Evolutionary conservation across 805 yeast genomes (phyloP).

Genomic region (Metschnikowia bowlesiae): DNA sequence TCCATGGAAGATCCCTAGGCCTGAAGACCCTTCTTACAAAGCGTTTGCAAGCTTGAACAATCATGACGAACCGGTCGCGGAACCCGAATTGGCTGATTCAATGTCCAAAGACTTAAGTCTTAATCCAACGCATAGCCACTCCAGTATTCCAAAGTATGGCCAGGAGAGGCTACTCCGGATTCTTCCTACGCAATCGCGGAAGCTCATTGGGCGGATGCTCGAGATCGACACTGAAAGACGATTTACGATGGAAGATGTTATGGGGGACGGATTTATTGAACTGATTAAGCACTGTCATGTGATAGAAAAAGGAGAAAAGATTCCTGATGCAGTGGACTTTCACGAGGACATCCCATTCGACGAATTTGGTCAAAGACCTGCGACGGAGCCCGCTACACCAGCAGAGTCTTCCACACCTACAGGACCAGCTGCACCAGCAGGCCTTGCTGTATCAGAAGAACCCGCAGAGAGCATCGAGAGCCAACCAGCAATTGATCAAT

Average conservation of each 20-base stretch:
- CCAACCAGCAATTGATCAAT: not conserved
- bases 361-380: slow-evolving; percentile 1
- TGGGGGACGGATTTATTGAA: slow-evolving; percentile 54
- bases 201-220: slow-evolving; percentile 62
- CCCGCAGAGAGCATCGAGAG: not conserved
- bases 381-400: slow-evolving; percentile 4
- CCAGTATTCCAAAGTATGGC: slow-evolving; percentile 37
- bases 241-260: slow-evolving; percentile 52
- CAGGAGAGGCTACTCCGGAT: slow-evolving; percentile 68
- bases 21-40: slow-evolving; percentile 67
- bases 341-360: not conserved
- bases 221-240: slow-evolving; percentile 55
- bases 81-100: slow-evolving; percentile 9
- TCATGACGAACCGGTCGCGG: slow-evolving; percentile 10
- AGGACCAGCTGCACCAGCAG: slow-evolving; percentile 1
- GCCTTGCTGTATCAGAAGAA: not conserved
- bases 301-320: slow-evolving; percentile 13
- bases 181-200: slow-evolving; percentile 64
- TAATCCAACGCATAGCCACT: slow-evolving; percentile 3
- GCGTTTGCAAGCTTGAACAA: slow-evolving; percentile 41
- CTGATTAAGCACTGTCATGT: slow-evolving; percentile 53
- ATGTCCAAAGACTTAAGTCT: slow-evolving; percentile 12
- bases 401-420: not conserved
- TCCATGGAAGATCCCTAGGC: slow-evolving; percentile 94
- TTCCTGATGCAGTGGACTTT: slow-evolving; percentile 2